Evolutionary conservation across 495 filamentous ascomycete species (phyloP), one percentile per base, ranked within the genome.

Genomic region (Rostrohypoxylon terebratum): DNA sequence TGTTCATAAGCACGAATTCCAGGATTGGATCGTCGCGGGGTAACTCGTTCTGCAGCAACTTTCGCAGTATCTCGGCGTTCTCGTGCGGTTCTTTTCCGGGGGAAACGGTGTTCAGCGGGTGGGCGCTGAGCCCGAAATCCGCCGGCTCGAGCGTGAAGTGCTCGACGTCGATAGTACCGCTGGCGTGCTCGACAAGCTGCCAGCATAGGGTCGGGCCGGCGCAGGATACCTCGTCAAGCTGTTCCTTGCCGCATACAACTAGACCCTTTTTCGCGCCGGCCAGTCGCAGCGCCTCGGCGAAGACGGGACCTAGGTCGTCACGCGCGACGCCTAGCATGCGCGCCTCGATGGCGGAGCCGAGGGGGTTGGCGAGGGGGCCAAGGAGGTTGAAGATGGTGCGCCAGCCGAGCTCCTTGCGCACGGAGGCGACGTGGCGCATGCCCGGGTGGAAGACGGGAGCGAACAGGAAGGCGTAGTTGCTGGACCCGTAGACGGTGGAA

Each of bases 331-430:
- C 96, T 13, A 99, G 87, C 45, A 99, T 85, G 21, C 96, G 89
- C 2, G 96, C 94, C 80, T 98, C 96, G 36, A 98, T 87, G 2
- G 78, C 80, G 50, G 86, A 83, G 73, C 97, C 91, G 3, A 94
- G 83, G 0, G 96, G 96, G 78, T 98, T 98, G 20, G 93, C 90
- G 13, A 99, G 85, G 1, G 96, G 96, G 2, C 96, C 96, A 59
- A 98, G 87, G 0, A 98, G 85, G 81, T 99, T 98, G 88, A 98
- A 99, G 74, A 99, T 94, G 1, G 96, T 98, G 48, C 95, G 88
- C 81, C 94, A 92, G 57, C 93, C 94, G 9, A 99, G 87, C 76
- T 92, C 89, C 65, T 87, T 90, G 20, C 96, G 91, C 64, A 97
- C 90, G 6, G 89, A 85, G 11, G 93, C 94, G 20, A 95, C 94